Percentiles rank a stretch among this genome's conserved stretches.
Evolutionary conservation across 352 stramenopile species (phyloP).

Genomic region (Phytopythium litorale): DNA sequence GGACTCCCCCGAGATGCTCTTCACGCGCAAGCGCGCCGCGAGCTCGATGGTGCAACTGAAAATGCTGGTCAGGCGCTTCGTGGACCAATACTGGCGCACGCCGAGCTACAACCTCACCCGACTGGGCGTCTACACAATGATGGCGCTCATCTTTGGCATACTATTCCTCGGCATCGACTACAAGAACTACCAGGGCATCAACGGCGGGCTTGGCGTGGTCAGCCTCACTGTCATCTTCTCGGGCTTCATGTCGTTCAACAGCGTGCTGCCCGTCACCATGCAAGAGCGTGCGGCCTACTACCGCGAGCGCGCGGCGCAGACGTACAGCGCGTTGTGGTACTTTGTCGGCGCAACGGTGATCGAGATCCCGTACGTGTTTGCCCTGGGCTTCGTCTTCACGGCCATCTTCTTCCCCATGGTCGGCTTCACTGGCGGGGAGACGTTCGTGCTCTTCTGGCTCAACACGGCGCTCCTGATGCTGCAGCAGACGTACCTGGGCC

Average conservation of each 20-base stretch:
- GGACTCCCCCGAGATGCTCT: constrained; percentile 16
- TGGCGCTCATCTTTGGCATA: constrained; percentile 14
- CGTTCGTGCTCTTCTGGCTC: constrained; percentile 57
- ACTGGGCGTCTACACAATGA: constrained; percentile 17
- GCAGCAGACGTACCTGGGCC: constrained; percentile 44
- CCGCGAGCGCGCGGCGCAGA: constrained; percentile 77
- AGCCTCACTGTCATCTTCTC: constrained; percentile 69
- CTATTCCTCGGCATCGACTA: constrained; percentile 22
- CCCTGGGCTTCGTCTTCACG: constrained; percentile 42
- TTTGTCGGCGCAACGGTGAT: constrained; percentile 55
- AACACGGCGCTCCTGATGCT: constrained; percentile 42
- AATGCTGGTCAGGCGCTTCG: constrained; percentile 34
- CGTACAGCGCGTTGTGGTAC: constrained; percentile 81
- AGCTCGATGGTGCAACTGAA: constrained; percentile 21
- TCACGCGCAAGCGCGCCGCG: constrained; percentile 17
- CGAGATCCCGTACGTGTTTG: constrained; percentile 74
- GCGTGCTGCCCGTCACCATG: constrained; percentile 63
- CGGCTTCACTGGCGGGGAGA: constrained; percentile 36
- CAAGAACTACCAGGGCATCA: constrained; percentile 25
- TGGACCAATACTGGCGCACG: constrained; percentile 75
- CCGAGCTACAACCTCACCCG: constrained; percentile 79
- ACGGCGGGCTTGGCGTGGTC: constrained; percentile 50
- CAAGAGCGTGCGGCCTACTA: constrained; percentile 80
- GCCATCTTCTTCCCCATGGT: constrained; percentile 56
- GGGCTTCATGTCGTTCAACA: constrained; percentile 65